These are phyloP conservation scores for Pleurotus cornucopiae DNA, from an alignment of 768 basidiomycete genomes.

Conservation along the genomic window DNA sequence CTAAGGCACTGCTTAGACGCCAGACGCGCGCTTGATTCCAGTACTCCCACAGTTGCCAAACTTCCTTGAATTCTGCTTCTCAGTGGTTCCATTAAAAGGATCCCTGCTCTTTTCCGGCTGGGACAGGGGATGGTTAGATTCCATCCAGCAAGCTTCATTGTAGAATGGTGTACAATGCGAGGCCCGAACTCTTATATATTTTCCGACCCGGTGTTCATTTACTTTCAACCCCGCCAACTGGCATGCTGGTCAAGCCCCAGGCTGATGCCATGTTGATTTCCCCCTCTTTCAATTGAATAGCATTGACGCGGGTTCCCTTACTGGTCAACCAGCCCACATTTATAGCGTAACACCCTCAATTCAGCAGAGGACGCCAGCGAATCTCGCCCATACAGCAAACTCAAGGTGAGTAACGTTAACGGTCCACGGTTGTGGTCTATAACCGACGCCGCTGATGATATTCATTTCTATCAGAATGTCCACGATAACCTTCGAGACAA, in stretches of 20 bases:
- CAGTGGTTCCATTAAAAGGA: too few relatives aligned
- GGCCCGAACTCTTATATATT: not conserved
- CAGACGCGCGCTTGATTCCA: not conserved
- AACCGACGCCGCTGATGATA: not conserved
- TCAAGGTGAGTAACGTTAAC: not conserved
- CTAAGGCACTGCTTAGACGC: not conserved
- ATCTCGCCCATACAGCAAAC: not conserved
- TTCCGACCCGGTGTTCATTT: not conserved
- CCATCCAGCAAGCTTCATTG: too few relatives aligned
- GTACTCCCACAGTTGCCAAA: conserved; percentile 10
- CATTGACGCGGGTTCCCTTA: not conserved
- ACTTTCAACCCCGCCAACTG: conserved; percentile 5
- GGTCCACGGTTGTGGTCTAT: too few relatives aligned
- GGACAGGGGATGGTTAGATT: too few relatives aligned
- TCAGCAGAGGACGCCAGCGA: not conserved
- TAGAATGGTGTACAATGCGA: not conserved
- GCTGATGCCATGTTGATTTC: conserved; percentile 4
- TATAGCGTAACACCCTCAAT: too few relatives aligned
- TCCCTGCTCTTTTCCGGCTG: too few relatives aligned
- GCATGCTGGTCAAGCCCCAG: not conserved
- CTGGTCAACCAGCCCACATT: too few relatives aligned
- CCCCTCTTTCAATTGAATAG: not conserved
- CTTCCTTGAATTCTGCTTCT: too few relatives aligned
- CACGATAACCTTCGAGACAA: not conserved
- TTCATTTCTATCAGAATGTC: not conserved